phyloP scores from a whole-genome alignment of 495 filamentous ascomycete species.

The Aspergillus heteromorphus region DNA sequence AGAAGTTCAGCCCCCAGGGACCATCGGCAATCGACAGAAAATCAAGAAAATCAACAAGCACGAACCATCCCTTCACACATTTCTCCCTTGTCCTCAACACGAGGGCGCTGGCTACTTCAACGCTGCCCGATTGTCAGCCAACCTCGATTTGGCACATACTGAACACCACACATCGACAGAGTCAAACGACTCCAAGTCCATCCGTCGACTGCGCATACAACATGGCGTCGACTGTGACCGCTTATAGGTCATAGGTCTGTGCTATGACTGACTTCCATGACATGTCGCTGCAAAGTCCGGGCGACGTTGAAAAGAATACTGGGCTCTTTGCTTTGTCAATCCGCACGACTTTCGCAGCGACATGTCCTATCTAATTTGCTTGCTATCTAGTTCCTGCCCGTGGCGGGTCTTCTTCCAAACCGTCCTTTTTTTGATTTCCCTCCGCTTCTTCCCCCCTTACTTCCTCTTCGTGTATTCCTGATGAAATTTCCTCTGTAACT shows the following conservation, averaged over 20 bases:
- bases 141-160: not conserved
- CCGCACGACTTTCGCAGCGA: not conserved
- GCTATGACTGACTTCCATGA: not conserved
- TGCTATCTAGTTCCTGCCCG: not conserved
- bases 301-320: not conserved
- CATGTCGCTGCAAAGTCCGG: not conserved
- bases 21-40: not conserved
- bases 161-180: not conserved
- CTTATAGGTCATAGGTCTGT: not conserved
- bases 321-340: not conserved
- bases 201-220: conserved; percentile 1
- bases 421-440: not conserved
- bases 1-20: not conserved
- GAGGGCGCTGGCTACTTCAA: not conserved
- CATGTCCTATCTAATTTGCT: not conserved
- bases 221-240: not conserved
- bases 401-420: not conserved
- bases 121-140: not conserved
- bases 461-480: not conserved
- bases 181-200: not conserved
- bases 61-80: not conserved
- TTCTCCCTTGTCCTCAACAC: not conserved
- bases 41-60: not conserved
- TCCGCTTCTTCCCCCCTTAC: not conserved
- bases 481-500: conserved; percentile 9